Evolutionary conservation across 2,329 filamentous ascomycete species (phyloP).

Genomic region (Penicillium psychrosexuale): DNA sequence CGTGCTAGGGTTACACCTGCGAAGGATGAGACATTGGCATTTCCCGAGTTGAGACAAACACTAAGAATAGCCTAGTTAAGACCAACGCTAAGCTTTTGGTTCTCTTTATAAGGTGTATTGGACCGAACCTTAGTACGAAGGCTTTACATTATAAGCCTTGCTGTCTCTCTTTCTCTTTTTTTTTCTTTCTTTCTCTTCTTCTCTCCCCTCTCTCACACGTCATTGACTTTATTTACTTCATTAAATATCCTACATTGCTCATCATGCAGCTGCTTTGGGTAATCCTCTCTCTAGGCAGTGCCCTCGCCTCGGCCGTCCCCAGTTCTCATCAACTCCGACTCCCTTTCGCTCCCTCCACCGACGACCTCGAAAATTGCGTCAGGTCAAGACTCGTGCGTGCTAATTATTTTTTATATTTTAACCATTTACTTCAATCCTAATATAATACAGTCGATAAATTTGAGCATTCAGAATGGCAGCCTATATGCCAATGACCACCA

Average conservation of each 20-base stretch:
- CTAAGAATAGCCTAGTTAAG: too few relatives aligned
- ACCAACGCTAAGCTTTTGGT: too few relatives aligned
- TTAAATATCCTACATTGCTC: background rate
- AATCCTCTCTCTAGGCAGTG: slow-evolving; percentile 11
- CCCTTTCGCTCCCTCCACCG: slow-evolving; percentile 16
- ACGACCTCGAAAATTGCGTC: background rate
- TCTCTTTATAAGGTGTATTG: too few relatives aligned
- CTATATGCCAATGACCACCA: slow-evolving; percentile 30
- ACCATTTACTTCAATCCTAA: background rate
- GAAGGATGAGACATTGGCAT: too few relatives aligned
- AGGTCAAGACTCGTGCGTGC: slow-evolving; percentile 17
- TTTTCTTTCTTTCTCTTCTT: background rate
- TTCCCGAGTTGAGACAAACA: too few relatives aligned
- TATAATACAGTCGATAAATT: slow-evolving; percentile 24
- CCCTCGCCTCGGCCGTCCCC: slow-evolving; percentile 14
- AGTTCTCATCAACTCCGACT: slow-evolving; percentile 18
- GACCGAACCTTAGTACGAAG: too few relatives aligned
- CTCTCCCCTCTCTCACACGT: background rate
- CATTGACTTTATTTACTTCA: background rate
- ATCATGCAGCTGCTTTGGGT: slow-evolving; percentile 18
- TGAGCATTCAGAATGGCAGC: slow-evolving; percentile 27
- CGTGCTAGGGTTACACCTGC: too few relatives aligned
- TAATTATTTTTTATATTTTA: too few relatives aligned
- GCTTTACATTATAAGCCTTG: too few relatives aligned
- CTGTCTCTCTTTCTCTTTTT: background rate